Conservation (phyloP, 1,284 basidiomycete species). For the Sparassis latifolia region DNA sequence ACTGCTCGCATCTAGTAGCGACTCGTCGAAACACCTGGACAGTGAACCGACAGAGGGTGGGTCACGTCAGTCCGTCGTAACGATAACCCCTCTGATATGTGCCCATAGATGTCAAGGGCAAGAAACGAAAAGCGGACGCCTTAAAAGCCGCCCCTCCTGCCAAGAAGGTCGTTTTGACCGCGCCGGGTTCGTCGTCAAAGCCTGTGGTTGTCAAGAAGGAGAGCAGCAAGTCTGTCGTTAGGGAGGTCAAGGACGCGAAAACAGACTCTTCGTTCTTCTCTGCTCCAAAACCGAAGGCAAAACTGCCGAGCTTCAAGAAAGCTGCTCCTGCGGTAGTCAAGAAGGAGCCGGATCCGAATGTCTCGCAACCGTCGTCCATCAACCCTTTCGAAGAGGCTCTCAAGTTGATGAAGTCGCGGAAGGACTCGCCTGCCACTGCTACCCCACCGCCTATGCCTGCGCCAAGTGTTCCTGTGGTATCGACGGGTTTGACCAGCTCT, state of each 20-base stretch:
- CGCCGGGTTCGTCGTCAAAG: conserved; percentile 28
- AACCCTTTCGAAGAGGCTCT: conserved; percentile 78
- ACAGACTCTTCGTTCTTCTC: conserved; percentile 82
- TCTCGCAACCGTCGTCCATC: conserved; percentile 70
- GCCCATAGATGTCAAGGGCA: conserved; percentile 47
- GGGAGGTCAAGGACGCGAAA: conserved; percentile 64
- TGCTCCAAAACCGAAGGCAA: conserved; percentile 73
- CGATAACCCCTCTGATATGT: conserved; percentile 9
- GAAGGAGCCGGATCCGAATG: conserved; percentile 48
- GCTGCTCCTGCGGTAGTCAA: conserved; percentile 39
- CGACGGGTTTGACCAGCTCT: conserved; percentile 30
- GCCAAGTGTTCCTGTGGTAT: conserved; percentile 26
- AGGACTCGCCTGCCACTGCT: conserved; percentile 43
- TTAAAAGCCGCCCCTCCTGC: conserved; percentile 46
- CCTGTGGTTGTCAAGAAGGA: conserved; percentile 29
- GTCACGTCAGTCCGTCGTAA: conserved; percentile 48
- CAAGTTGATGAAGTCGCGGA: conserved; percentile 62
- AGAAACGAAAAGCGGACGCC: conserved; percentile 62
- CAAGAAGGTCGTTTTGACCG: conserved; percentile 57
- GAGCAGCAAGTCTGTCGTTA: conserved; percentile 25
- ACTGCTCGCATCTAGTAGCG: conserved; percentile 35
- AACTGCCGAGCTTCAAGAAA: conserved; percentile 77
- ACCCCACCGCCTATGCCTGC: conserved; percentile 30
- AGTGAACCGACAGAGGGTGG: conserved; percentile 56
- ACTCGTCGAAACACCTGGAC: conserved; percentile 37